Base-by-base conservation (phyloP, 176 grass and related monocot genomes). In the Zoysia japonica region DNA sequence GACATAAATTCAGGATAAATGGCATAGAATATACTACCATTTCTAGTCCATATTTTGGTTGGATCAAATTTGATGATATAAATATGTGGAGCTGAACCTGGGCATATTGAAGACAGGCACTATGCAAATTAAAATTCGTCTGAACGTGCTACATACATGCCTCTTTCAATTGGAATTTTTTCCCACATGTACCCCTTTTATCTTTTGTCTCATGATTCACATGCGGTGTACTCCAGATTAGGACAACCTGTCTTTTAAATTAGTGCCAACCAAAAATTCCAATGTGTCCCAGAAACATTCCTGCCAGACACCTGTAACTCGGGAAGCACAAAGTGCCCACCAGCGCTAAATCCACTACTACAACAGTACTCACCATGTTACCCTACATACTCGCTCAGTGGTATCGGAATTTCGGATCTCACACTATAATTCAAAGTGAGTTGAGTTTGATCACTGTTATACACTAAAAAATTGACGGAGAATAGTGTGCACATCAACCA, bases 131-230 rank as follows among this genome's bases (percentile, higher is more conserved):
- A 46, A 80, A 44, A n/a, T 28, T 37, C 11, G 9, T n/a, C 7
- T 59, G 41, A 11, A 61, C 19, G 11, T 61, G 11, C 9, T 61
- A 20, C 20, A 36, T 11, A 36, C 20, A 36, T 61, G 59, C 7
- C 7, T n/a, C 65, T 66, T 13, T 13, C 15, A 53, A 45, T 53
- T 42, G 42, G 47, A 69, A 28, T 28, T 85, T 45, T n/a, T 67
- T 75, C 81, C 75, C 47, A 72, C 57, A 59, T 70, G 65, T 44
- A 16, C 13, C 5, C 10, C 19, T 15, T 81, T 76, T 37, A 7
- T 45, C 38, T 63, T 79, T 49, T 47, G 56, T 65, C 35, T 67
- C 65, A 57, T 66, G 77, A 68, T 68, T 74, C 69, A 80, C 62
- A 49, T 80, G 52, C 6, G 12, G 52, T 37, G 39, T 51, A 28